Conservation (phyloP, 2,329 filamentous ascomycete species). For the Intubia oerlemansii region DNA sequence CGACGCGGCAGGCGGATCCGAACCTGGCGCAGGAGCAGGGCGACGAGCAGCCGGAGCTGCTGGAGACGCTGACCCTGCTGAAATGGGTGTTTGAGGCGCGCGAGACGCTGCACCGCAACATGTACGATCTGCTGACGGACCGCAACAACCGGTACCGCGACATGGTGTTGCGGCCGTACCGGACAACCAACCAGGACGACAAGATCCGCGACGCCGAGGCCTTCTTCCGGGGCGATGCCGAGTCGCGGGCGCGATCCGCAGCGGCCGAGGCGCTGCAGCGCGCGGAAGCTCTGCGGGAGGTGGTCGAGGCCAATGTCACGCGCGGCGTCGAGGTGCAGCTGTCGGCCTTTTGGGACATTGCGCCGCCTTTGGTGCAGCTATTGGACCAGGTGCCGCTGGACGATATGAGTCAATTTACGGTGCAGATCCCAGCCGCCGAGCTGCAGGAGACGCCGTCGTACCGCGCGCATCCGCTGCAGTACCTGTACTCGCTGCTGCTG, state of each 20-base stretch:
- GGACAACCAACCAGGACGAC: slow-evolving; percentile 49
- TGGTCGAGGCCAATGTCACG: slow-evolving; percentile 68
- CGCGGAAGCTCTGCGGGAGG: slow-evolving; percentile 52
- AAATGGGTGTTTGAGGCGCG: slow-evolving; percentile 95
- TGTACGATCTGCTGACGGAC: slow-evolving; percentile 67
- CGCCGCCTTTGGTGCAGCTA: slow-evolving; percentile 56
- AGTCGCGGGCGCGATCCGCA: slow-evolving; percentile 48
- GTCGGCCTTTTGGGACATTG: slow-evolving; percentile 94
- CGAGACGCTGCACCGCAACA: slow-evolving; percentile 67
- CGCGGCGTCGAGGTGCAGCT: slow-evolving; percentile 81
- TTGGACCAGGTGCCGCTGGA: slow-evolving; percentile 55
- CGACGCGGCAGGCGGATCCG: slow-evolving; percentile 44
- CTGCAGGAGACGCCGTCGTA: slow-evolving; percentile 75
- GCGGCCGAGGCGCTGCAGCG: slow-evolving; percentile 53
- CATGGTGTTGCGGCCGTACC: slow-evolving; percentile 66
- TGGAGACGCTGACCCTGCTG: slow-evolving; percentile 82
- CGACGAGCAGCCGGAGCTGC: slow-evolving; percentile 78
- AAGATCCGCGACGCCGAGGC: slow-evolving; percentile 59
- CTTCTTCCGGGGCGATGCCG: slow-evolving; percentile 66
- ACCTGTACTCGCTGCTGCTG: slow-evolving; percentile 64
- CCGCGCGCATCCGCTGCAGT: slow-evolving; percentile 63
- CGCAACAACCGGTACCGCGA: slow-evolving; percentile 73
- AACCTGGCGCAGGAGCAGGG: slow-evolving; percentile 87
- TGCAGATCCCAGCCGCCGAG: slow-evolving; percentile 61
- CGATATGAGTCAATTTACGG: slow-evolving; percentile 34